A percentile compares a stretch with the other conserved stretches of the same genome.
These are phyloP conservation scores for Macrolepiota fuliginosa DNA, from an alignment of 768 basidiomycete species.

Conservation along the genomic window DNA sequence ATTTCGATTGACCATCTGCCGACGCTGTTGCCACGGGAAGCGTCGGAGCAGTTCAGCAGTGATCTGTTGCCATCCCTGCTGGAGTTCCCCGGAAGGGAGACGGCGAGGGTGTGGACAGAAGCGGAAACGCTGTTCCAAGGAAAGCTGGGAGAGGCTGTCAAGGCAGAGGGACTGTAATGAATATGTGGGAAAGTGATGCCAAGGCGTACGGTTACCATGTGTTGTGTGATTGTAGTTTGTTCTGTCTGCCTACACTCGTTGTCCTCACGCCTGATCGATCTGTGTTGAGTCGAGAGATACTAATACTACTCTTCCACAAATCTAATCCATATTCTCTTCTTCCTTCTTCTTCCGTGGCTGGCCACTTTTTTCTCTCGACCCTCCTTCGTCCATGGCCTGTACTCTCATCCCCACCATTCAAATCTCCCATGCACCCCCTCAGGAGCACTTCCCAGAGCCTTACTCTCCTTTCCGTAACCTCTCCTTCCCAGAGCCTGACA, in stretches of 20 bases:
- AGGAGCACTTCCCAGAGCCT: constrained; percentile 48
- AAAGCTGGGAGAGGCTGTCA: constrained; percentile 43
- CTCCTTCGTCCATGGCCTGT: constrained; percentile 36
- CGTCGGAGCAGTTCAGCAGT: constrained; percentile 92
- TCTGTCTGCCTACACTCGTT: neutral
- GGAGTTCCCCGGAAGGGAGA: constrained; percentile 68
- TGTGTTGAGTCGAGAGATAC: neutral
- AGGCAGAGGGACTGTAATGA: constrained; percentile 31
- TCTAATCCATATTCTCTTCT: constrained; percentile 20
- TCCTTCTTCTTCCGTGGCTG: constrained; percentile 33
- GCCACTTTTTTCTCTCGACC: constrained; percentile 20
- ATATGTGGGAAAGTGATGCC: constrained; percentile 13
- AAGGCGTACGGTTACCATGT: constrained; percentile 13
- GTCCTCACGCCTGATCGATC: constrained; percentile 3
- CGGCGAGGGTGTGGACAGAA: constrained; percentile 80
- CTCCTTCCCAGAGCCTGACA: constrained; percentile 29
- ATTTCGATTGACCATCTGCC: constrained; percentile 98
- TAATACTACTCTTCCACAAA: constrained; percentile 17
- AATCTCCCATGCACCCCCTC: constrained; percentile 67
- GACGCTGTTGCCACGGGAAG: constrained; percentile 91
- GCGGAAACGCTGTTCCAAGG: constrained; percentile 81
- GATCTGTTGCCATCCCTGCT: constrained; percentile 86
- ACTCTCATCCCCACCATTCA: constrained; percentile 63
- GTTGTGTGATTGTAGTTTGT: constrained; percentile 14
- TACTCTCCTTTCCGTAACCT: constrained; percentile 58